Base-by-base conservation (phyloP, 2,329 filamentous ascomycete genomes). In the Monosporascus sp. region DNA sequence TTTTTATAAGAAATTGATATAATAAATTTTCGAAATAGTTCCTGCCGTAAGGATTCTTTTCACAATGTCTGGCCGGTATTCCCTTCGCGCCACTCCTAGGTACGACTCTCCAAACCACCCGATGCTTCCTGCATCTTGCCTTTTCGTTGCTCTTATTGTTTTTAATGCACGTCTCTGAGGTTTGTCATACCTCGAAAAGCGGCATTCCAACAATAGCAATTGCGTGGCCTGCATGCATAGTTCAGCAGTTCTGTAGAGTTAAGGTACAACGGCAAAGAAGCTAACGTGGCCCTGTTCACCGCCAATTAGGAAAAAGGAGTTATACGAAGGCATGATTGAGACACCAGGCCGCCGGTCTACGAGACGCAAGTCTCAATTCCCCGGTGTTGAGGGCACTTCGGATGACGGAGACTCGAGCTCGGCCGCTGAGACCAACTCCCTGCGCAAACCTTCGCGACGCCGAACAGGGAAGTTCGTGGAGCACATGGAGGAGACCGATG, bases 301-400 rank as follows among this genome's bases (percentile, higher is more conserved):
- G n/a, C 44, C n/a, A 38, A 31, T 50, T 51, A 84, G 81, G 60
- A 84, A 84, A 69, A 83, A 82, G 70, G 81, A 83, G 65, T 76
- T 82, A 54, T 84, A 82, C 61, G 76, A 82, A 37, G 81, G 81
- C 61, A 82, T 84, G 81, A 71, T 84, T 56, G 80, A 83, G 67
- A 84, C 81, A 8, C 80, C 81, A 26, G 61, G 70, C 43, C 78
- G 77, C 44, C 70, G 73, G 44, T 73, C 74, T 54, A 71, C 72
- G 46, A 75, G 78, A 62, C 77, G 80, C 61, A 81, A 80, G 64
- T 73, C 78, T 9, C 76, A 76, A 24, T 71, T 77, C 49, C 70
- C 74, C 37, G 63, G 61, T 4, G 57, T 71, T 49, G 76, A 78
- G 24, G 59, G 64, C 38, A 72, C 74, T 41, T 79, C 80, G 53